Conservation (phyloP, 2,329 filamentous ascomycete species). For the Alternaria consortialis region DNA sequence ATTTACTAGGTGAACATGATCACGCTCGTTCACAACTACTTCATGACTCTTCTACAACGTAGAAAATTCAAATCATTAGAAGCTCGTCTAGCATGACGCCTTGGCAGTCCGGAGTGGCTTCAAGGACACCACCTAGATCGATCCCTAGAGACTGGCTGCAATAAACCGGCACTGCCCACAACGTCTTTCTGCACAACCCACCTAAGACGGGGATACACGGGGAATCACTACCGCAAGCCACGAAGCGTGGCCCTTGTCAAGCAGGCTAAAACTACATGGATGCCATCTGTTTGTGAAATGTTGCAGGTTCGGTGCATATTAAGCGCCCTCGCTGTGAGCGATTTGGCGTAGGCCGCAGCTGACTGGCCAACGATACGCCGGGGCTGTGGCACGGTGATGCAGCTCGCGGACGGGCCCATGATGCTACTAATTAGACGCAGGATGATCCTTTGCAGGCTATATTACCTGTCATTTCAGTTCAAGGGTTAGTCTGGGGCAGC, state of each 20-base stretch:
- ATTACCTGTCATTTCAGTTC: conserved; percentile 25
- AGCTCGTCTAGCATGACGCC: background rate
- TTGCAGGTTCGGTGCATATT: conserved; percentile 17
- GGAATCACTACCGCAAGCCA: conserved; percentile 29
- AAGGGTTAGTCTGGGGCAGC: conserved; percentile 23
- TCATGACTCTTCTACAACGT: background rate
- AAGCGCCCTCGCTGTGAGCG: conserved; percentile 23
- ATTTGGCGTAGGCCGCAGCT: conserved; percentile 21
- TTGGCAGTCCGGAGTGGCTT: conserved; percentile 9
- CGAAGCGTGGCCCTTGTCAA: conserved; percentile 19
- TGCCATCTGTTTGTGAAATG: conserved; percentile 26
- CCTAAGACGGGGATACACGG: conserved; percentile 23
- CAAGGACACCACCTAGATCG: conserved; percentile 17
- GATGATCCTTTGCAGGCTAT: conserved; percentile 34
- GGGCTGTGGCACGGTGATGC: conserved; percentile 33
- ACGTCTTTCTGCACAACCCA: conserved; percentile 33
- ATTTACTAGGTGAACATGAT: conserved; percentile 12
- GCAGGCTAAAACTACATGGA: conserved; percentile 20
- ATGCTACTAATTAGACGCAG: conserved; percentile 41
- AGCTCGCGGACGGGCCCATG: conserved; percentile 24
- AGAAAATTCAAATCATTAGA: conserved; percentile 2
- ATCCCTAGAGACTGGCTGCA: conserved; percentile 21
- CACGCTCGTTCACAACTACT: conserved; percentile 5
- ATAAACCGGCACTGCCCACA: conserved; percentile 29
- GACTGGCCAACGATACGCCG: conserved; percentile 35